Evolutionary conservation across 345 rosid genomes (phyloP).

Genomic region (Camelina laxa): DNA sequence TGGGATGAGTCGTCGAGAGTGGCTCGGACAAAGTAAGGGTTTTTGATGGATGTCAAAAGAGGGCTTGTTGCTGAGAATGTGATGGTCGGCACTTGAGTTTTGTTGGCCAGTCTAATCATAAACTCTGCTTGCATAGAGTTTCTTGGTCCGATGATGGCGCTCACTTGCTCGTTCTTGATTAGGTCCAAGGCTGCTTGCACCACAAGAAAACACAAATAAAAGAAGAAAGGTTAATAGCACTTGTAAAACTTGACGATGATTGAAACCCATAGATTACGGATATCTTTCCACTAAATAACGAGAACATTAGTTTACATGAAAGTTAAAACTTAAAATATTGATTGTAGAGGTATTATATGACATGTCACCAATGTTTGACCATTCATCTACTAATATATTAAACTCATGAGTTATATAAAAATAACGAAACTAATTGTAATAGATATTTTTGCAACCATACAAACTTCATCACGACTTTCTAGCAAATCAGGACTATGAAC

Average conservation of each 20-base stretch:
- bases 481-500: not conserved
- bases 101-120: constrained; percentile 40
- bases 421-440: constrained; percentile 1
- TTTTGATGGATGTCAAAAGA: constrained; percentile 33
- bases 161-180: constrained; percentile 53
- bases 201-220: constrained; percentile 30
- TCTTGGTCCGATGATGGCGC: constrained; percentile 61
- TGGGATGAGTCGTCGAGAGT: constrained; percentile 52
- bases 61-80: constrained; percentile 55
- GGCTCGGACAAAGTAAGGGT: constrained; percentile 51
- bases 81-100: constrained; percentile 56
- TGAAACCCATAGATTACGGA: not conserved
- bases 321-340: not conserved
- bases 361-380: not conserved
- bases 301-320: not conserved
- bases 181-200: constrained; percentile 50
- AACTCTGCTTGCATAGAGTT: constrained; percentile 53
- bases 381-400: not conserved
- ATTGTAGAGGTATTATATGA: not conserved
- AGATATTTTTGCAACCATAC: not conserved
- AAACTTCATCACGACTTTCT: constrained; percentile 6
- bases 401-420: not conserved
- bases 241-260: too few species aligned
- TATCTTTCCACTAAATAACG: too few species aligned
- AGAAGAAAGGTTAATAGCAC: not conserved